Evolutionary conservation across 352 stramenopile genomes (phyloP).

Genomic region (Halophytophthora polymorphica): DNA sequence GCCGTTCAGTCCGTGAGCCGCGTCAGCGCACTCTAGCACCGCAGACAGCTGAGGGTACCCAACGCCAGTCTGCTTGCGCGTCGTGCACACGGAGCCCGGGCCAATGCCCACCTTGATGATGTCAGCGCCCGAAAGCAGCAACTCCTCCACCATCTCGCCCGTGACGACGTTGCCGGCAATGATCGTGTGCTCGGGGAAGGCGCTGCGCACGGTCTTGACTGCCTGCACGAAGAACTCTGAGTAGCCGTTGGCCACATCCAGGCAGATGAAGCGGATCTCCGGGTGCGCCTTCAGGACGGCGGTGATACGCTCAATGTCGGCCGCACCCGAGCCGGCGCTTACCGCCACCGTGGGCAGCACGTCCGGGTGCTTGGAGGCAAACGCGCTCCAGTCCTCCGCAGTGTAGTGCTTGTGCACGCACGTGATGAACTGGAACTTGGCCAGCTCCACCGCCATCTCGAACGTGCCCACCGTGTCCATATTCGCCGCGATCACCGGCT

Average conservation of each 20-base stretch:
- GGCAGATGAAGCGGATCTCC: conserved; percentile 81
- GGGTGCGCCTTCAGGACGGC: conserved; percentile 55
- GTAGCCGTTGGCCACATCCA: conserved; percentile 90
- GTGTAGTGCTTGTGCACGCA: conserved; percentile 92
- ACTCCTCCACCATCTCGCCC: conserved; percentile 90
- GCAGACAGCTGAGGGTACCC: conserved; percentile 90
- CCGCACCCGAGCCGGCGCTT: conserved; percentile 63
- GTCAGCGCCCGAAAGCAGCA: conserved; percentile 88
- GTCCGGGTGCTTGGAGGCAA: conserved; percentile 48
- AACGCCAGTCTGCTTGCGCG: conserved; percentile 90
- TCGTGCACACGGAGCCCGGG: conserved; percentile 90
- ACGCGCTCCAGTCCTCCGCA: conserved; percentile 58
- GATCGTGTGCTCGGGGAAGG: conserved; percentile 80
- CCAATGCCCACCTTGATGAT: conserved; percentile 94
- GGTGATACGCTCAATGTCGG: conserved; percentile 73
- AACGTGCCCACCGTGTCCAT: conserved; percentile 93
- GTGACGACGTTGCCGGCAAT: conserved; percentile 93
- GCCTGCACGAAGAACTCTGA: conserved; percentile 86
- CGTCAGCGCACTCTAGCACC: conserved; percentile 90
- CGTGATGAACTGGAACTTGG: conserved; percentile 83
- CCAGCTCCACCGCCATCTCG: conserved; percentile 80
- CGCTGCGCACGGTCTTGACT: conserved; percentile 52
- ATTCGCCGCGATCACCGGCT: conserved; percentile 89
- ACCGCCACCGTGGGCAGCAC: conserved; percentile 75
- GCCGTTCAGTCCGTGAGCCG: conserved; percentile 85